Evolutionary conservation across 202 grass and related monocot genomes (phyloP), one percentile per base, ranked within the genome.

Genomic region (Brachypodium distachyon): DNA sequence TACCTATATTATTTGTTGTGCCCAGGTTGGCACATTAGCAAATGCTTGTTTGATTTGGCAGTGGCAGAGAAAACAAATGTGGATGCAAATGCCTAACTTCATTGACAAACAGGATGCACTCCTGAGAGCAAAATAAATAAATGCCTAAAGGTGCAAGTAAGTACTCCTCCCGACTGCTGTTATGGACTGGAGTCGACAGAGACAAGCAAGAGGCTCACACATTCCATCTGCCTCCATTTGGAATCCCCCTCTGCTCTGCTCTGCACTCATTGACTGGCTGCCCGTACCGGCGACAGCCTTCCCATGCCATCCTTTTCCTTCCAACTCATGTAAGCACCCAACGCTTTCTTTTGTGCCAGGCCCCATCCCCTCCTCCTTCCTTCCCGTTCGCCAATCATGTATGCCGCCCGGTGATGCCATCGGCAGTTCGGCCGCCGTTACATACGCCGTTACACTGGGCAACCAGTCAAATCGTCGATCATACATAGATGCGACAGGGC

Each of bases 151-250:
- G 53, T 56, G 27, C 53, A 52, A 52, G 19, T 28, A 7, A 28
- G 12, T 14, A 57, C 11, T 4, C 27, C 67, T n/a, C n/a, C n/a
- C n/a, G n/a, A n/a, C 21, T 67, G 25, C 73, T 81, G 67, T 72
- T 41, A 6, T 52, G 23, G 42, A 29, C 66, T 34, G 6, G 51
- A 53, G 44, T 41, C n/a, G n/a, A n/a, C n/a, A n/a, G n/a, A 21
- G 50, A 47, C 23, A 82, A 17, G 36, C 58, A 55, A 22, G 22
- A 70, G 23, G 18, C 11, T 29, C 52, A 34, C 12, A 62, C 82
- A 72, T 72, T 78, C 82, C 66, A 42, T 54, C 31, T 25, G 68
- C 68, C 47, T 78, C 82, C 82, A 84, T 84, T 72, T 83, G 72
- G 82, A 78, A 10, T 36, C 74, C 27, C 43, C 7, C 68, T 71